Evolutionary conservation across 2,329 filamentous ascomycete genomes (phyloP), one percentile per base, ranked within the genome.

Genomic region (Trichophyton benhamiae): DNA sequence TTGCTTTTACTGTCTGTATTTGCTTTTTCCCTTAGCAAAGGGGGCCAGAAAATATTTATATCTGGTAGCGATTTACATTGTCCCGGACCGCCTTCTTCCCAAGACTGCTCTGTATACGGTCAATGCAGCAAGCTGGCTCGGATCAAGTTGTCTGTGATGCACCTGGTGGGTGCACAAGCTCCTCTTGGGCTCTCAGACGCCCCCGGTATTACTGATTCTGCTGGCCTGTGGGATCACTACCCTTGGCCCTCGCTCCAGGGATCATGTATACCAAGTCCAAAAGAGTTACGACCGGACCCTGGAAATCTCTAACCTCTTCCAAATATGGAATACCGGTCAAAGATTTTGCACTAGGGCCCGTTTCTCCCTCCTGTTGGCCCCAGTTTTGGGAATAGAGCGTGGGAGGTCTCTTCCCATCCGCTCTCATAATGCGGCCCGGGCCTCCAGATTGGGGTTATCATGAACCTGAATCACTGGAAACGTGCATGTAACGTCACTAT

Each of bases 11-110:
- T 13, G 13, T 27, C 15, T 6, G 8, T 36, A 13, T 55, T 55
- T 33, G 27, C 27, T 55, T 55, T 55, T 53, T 55, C 17, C n/a
- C n/a, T 55, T 55, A 55, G 25, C 25, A 55, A 55, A 36, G 49
- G 49, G 49, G 49, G 49, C 49, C 49, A 33, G 49, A 36, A 49
- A 55, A 33, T 55, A 55, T 55, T 55, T 55, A 55, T 36, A 36
- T 55, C 49, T 55, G 49, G 27, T 55, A 36, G 49, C 49, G 49
- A 36, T 55, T 55, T 55, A 55, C 49, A 27, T 55, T 55, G n/a
- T 38, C 49, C 20, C 15, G 49, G 49, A 55, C 49, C 25, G 30
- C 49, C 27, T 49, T 55, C 49, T 27, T 55, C 30, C 46, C 49
- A n/a, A 36, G 30, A 36, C 25, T 7, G 27, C 27, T 17, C 41